Conservation (phyloP, 768 basidiomycete species). For the Amanita jacksonii region DNA sequence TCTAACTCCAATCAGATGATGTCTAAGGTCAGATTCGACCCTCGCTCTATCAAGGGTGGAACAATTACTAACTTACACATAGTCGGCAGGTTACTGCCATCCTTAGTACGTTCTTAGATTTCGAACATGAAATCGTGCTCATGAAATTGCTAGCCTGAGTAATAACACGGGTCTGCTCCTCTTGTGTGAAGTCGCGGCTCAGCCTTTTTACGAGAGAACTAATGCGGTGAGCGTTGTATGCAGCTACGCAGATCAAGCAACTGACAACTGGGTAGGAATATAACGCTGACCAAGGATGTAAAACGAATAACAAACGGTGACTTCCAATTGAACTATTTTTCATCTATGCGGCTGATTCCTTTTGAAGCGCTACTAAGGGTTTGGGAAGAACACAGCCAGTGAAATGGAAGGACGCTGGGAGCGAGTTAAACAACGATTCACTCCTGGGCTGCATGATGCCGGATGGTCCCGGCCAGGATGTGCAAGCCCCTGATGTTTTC, state of each 20-base stretch:
- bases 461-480: slow-evolving; percentile 33
- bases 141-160: slow-evolving; percentile 30
- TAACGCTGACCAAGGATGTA: slow-evolving; percentile 40
- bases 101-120: slow-evolving; percentile 26
- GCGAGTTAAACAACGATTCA: slow-evolving; percentile 35
- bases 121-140: slow-evolving; percentile 6
- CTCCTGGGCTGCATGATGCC: slow-evolving; percentile 52
- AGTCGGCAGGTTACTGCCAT: slow-evolving; percentile 52
- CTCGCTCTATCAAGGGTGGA: neutral
- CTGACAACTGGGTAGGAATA: slow-evolving; percentile 25
- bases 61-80: neutral
- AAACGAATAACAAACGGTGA: slow-evolving; percentile 27
- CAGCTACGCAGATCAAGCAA: too few species aligned
- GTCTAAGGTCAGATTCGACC: slow-evolving; percentile 35
- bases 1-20: slow-evolving; percentile 35
- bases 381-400: slow-evolving; percentile 41
- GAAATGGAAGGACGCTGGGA: slow-evolving; percentile 52
- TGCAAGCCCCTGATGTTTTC: slow-evolving; percentile 18
- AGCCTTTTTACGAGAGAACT: slow-evolving; percentile 41
- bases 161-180: slow-evolving; percentile 43
- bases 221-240: slow-evolving; percentile 21
- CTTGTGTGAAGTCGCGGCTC: slow-evolving; percentile 50
- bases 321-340: slow-evolving; percentile 11
- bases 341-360: neutral
- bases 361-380: slow-evolving; percentile 42